Evolutionary conservation across 352 stramenopile species (phyloP), one percentile per base, ranked within the genome.

Genomic region (Thalassiosira ordinaria): DNA sequence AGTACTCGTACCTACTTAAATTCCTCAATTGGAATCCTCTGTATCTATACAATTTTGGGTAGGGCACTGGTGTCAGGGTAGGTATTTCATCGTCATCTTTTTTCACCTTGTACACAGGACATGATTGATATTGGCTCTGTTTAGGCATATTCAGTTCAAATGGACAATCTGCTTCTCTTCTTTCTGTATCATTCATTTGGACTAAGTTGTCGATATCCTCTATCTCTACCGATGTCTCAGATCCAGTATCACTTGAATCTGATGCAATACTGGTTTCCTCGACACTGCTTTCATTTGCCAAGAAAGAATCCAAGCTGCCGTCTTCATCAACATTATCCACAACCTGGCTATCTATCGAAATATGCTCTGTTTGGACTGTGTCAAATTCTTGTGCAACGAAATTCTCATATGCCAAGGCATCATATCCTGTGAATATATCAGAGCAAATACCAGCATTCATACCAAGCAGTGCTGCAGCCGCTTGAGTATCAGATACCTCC

Each of bases 401-500:
- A n/a, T n/a, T n/a, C n/a, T n/a, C n/a, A n/a, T n/a, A n/a, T n/a
- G n/a, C n/a, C n/a, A n/a, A n/a, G 11, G 29, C 35, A 44, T 72
- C 60, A 59, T 27, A 64, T 1, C 33, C 26, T 24, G 31, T 26
- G 37, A 61, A 78, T 46, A 39, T 22, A 56, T 71, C 59, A 3
- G 57, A 65, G 20, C 11, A 37, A 8, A 59, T 7, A 9, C 22
- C 33, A 20, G 37, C 49, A 24, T n/a, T 59, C 2, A 71, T 16
- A 18, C 73, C 73, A 60, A 81, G 35, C 20, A 75, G 55, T 20
- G 53, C 44, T 24, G 18, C 37, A 24, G 63, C 55, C 5, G 73
- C 73, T 64, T 81, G 73, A 26, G 63, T 81, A 24, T 81, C 63
- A 27, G 27, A 69, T 29, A 75, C 51, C 65, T 81, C 63, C 37